Evolutionary conservation across 805 yeast species (phyloP).

Genomic region (Nakazawaea wyomingensis): DNA sequence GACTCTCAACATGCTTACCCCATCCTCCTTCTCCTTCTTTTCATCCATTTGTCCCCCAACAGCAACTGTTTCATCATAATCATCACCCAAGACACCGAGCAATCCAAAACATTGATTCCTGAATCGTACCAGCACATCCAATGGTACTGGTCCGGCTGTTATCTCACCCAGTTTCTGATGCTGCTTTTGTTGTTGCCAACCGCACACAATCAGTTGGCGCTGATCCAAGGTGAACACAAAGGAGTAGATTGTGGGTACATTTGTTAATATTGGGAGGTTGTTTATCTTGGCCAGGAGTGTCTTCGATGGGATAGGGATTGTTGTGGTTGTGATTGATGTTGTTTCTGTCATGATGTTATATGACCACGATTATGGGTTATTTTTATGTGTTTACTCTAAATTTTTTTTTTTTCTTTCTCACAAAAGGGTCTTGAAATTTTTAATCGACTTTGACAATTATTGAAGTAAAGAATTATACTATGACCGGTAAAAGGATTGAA

Average conservation of each 20-base stretch:
- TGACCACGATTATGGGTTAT: too few species aligned
- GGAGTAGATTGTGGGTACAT: not conserved
- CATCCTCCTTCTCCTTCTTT: too few species aligned
- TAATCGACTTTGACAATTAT: too few species aligned
- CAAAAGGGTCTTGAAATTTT: too few species aligned
- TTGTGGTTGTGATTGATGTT: not conserved
- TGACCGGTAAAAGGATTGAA: too few species aligned
- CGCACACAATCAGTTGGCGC: slow-evolving; percentile 3
- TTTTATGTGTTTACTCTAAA: too few species aligned
- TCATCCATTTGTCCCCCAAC: too few species aligned
- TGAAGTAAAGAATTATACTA: too few species aligned
- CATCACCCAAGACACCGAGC: not conserved
- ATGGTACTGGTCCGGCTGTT: slow-evolving; percentile 1
- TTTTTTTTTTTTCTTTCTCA: too few species aligned
- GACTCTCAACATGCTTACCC: slow-evolving; percentile 3
- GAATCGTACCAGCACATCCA: not conserved
- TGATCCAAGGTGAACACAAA: not conserved
- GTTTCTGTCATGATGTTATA: slow-evolving; percentile 4
- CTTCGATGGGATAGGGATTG: slow-evolving; percentile 7
- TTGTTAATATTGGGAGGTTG: not conserved
- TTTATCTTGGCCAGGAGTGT: slow-evolving; percentile 2
- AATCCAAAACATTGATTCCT: slow-evolving; percentile 1
- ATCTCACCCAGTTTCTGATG: too few species aligned
- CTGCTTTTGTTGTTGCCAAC: too few species aligned
- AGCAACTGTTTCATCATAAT: too few species aligned